phyloP scores from a whole-genome alignment of 805 yeast species.

The Ogataea haglerorum region DNA sequence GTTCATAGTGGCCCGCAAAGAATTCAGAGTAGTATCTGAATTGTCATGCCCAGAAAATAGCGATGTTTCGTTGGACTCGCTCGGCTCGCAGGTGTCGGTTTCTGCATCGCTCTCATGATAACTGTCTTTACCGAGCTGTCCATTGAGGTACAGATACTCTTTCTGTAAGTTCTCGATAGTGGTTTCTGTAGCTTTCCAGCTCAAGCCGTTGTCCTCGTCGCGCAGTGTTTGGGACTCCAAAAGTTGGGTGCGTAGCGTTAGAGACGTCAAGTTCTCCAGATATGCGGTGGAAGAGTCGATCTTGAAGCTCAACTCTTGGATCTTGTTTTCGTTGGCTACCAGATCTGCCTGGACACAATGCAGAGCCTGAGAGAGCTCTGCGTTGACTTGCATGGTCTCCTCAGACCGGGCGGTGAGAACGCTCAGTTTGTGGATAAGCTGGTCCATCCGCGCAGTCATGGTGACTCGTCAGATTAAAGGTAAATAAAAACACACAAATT shows the following conservation, averaged over 20 bases:
- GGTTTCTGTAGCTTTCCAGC: conserved; percentile 45
- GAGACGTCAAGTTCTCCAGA: conserved; percentile 30
- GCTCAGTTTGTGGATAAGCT: conserved; percentile 16
- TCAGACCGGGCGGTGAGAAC: conserved; percentile 17
- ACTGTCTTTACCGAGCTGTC: conserved; percentile 25
- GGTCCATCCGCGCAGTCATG: conserved; percentile 10
- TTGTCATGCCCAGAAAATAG: conserved; percentile 13
- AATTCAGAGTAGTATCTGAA: not conserved
- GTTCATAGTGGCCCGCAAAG: not conserved
- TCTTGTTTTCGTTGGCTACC: conserved; percentile 18
- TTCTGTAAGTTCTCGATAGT: conserved; percentile 41
- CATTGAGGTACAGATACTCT: conserved; percentile 38
- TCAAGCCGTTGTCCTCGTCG: conserved; percentile 35
- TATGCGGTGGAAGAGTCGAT: conserved; percentile 29
- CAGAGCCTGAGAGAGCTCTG: conserved; percentile 15
- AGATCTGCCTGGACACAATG: conserved; percentile 19
- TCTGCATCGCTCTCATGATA: not conserved
- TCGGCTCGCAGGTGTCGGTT: not conserved
- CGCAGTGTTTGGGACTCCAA: conserved; percentile 32
- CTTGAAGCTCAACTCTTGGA: conserved; percentile 23
- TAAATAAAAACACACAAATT: conserved; percentile 10
- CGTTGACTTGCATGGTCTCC: conserved; percentile 15
- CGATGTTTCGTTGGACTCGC: conserved; percentile 6
- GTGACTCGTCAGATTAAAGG: conserved; percentile 11
- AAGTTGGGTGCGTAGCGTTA: conserved; percentile 33